These are phyloP conservation scores for Fusarium cyanostomum DNA, from an alignment of 2,329 filamentous ascomycete genomes.

Conservation along the genomic window DNA sequence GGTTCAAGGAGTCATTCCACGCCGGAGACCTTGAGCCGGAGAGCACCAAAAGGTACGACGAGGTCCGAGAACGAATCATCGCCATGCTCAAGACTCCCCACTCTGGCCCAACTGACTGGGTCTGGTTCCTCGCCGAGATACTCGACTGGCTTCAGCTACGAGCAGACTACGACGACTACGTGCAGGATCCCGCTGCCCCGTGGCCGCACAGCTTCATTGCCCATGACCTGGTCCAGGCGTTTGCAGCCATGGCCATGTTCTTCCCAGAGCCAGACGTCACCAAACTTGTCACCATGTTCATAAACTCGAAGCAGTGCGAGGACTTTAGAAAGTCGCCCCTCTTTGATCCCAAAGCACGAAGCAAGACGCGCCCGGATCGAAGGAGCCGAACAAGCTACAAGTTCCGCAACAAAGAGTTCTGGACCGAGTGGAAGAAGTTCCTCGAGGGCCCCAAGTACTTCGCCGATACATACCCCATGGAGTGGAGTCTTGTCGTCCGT, in stretches of 20 bases:
- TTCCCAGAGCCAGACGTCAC: conserved; percentile 30
- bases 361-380: conserved; percentile 34
- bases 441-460: conserved; percentile 18
- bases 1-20: conserved; percentile 43
- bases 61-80: conserved; percentile 31
- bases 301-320: conserved; percentile 27
- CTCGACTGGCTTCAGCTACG: conserved; percentile 38
- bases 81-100: conserved; percentile 23
- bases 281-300: conserved; percentile 24
- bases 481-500: conserved; percentile 42
- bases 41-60: conserved; percentile 22
- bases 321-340: conserved; percentile 29
- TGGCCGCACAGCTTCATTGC: conserved; percentile 43
- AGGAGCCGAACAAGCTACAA: conserved; percentile 38
- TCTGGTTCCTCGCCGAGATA: conserved; percentile 36
- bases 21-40: conserved; percentile 42
- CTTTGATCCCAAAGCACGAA: conserved; percentile 36
- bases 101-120: conserved; percentile 33
- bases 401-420: conserved; percentile 36
- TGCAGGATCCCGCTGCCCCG: conserved; percentile 17
- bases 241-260: conserved; percentile 42
- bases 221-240: conserved; percentile 40
- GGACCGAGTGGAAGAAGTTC: conserved; percentile 37
- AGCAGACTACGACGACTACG: conserved; percentile 29
- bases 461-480: conserved; percentile 38